Percentiles rank a stretch among this genome's conserved stretches.
Conservation (phyloP, 2,329 filamentous ascomycete genomes). For the Penicillium verrucosum region DNA sequence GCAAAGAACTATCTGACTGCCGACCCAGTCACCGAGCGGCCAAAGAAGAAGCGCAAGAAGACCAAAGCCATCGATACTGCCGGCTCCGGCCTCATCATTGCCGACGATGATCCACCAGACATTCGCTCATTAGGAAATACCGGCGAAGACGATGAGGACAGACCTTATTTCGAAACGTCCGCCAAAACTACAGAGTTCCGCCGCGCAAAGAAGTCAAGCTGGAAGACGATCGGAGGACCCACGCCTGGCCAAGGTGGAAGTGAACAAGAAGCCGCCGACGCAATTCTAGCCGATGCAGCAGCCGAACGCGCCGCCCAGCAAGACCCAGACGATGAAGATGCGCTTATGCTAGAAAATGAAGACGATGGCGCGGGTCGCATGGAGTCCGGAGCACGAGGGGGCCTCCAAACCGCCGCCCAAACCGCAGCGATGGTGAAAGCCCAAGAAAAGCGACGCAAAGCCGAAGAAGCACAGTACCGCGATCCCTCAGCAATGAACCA, state of each 20-base stretch:
- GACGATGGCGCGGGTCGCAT: constrained; percentile 57
- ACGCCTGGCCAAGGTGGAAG: constrained; percentile 8
- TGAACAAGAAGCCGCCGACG: constrained; percentile 67
- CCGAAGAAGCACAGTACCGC: constrained; percentile 42
- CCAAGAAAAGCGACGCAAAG: constrained; percentile 55
- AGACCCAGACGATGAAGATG: constrained; percentile 47
- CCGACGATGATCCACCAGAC: constrained; percentile 41
- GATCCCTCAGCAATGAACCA: constrained; percentile 41
- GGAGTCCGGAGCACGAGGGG: constrained; percentile 83
- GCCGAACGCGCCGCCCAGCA: constrained; percentile 60
- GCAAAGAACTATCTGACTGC: constrained; percentile 85
- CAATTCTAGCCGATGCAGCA: constrained; percentile 70
- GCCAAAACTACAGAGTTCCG: constrained; percentile 55
- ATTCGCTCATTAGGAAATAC: constrained; percentile 29
- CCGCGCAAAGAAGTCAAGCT: constrained; percentile 72
- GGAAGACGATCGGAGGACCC: constrained; percentile 66
- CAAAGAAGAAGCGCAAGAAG: constrained; percentile 58
- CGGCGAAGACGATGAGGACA: constrained; percentile 38
- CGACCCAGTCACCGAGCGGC: constrained; percentile 48
- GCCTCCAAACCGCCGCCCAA: constrained; percentile 77
- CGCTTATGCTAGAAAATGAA: constrained; percentile 43
- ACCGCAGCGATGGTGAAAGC: constrained; percentile 68
- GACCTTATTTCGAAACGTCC: constrained; percentile 29
- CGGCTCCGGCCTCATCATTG: constrained; percentile 39
- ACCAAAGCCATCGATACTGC: constrained; percentile 48